Base-by-base conservation (phyloP, 1,284 basidiomycete species). In the Phlebopus sp. region DNA sequence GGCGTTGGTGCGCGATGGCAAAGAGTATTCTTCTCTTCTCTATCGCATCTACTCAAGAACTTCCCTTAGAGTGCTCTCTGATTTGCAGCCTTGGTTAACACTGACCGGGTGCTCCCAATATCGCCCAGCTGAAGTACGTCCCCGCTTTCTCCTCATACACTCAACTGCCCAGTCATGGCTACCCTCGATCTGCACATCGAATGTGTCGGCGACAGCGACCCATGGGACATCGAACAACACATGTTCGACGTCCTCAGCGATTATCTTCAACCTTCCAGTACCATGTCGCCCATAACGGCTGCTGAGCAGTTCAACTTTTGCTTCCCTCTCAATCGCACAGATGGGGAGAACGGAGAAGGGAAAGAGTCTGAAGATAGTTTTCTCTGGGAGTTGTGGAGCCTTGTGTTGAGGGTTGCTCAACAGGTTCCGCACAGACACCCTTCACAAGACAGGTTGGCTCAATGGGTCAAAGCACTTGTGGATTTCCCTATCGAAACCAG, bases 181-280 rank as follows among this genome's bases (percentile, higher is more conserved):
- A 29, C 23, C 17, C 34, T 45, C 25, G 13, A 5, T 25, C 15
- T 37, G 5, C 14, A n/a, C 18, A 37, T 34, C 42, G 31, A 39
- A 39, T 39, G 42, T 25, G 27, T 17, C 11, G 30, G 31, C 13
- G 31, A 44, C 41, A 43, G 21, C 23, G 21, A 30, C 13, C 47
- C 46, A 21, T 43, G 15, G 21, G 46, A 41, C 42, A 42, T 54
- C 54, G 37, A 38, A 14, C 37, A 21, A 13, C 23, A 8, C 23
- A 38, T 23, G 37, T 38, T 38, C 19, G 37, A 21, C 37, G 21
- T 23, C 14, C 37, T 38, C 37, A 38, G 21, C 14, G 37, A 38
- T 14, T 38, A 19, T 23, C 37, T 38, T 6, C n/a, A 21, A 8
- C 37, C 37, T 14, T 38, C 37, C 37, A 38, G 37, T 23, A 6